Conservation (phyloP, 2,329 filamentous ascomycete genomes). For the Sporothrix curviconia region DNA sequence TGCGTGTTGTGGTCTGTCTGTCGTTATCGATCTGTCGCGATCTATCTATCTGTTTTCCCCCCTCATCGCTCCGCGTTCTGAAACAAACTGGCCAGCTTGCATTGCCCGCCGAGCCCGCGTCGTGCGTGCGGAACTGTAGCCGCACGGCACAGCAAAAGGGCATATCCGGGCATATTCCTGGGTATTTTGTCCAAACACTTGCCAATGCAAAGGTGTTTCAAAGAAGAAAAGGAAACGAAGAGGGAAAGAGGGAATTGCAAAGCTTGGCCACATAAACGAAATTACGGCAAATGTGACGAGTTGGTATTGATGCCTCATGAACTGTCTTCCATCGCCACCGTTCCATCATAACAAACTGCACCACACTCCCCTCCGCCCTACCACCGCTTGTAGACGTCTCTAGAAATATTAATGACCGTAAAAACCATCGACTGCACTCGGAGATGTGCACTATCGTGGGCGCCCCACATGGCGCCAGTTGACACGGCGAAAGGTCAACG, state of each 20-base stretch:
- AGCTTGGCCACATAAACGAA: too few relatives aligned
- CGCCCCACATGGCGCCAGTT: neutral
- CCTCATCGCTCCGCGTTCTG: neutral
- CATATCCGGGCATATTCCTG: too few relatives aligned
- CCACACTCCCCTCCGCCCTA: neutral
- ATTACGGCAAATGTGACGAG: too few relatives aligned
- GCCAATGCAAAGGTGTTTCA: too few relatives aligned
- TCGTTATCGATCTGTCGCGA: neutral
- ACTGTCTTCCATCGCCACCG: too few relatives aligned
- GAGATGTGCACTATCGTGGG: neutral
- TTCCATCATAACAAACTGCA: too few relatives aligned
- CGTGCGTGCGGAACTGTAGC: too few relatives aligned
- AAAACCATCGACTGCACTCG: constrained; percentile 8
- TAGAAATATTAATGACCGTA: constrained; percentile 1
- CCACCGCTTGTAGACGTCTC: constrained; percentile 5
- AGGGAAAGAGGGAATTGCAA: too few relatives aligned
- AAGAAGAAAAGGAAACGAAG: neutral
- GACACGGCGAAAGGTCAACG: neutral
- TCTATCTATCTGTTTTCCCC: neutral
- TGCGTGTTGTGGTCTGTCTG: too few relatives aligned
- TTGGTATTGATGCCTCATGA: too few relatives aligned
- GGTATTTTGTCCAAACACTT: too few relatives aligned
- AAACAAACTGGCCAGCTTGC: neutral
- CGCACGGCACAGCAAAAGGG: too few relatives aligned
- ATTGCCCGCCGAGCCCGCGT: neutral